A percentile compares a stretch with the other conserved stretches of the same genome.
Evolutionary conservation across 1,139 yeast species (phyloP).

Genomic region (Scheffersomyces cryptocercus): DNA sequence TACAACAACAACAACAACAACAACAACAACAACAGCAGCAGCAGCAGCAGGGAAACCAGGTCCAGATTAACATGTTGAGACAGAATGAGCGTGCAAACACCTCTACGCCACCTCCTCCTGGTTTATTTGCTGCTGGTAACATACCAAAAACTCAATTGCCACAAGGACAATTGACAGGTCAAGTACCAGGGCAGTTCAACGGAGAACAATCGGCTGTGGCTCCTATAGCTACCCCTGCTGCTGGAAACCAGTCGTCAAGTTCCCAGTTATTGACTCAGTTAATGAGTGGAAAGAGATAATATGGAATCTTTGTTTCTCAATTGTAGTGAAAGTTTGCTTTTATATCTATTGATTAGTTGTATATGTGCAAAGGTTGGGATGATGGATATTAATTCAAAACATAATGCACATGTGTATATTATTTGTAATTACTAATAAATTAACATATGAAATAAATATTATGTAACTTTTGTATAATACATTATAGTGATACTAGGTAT

Average conservation of each 20-base stretch:
- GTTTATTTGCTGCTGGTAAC: conserved; percentile 31
- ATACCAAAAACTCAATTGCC: conserved; percentile 12
- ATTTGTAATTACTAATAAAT: too few species aligned
- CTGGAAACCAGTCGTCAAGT: conserved; percentile 40
- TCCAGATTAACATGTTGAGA: conserved; percentile 32
- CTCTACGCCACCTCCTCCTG: conserved; percentile 49
- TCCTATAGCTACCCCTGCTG: conserved; percentile 13
- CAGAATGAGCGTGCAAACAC: conserved; percentile 35
- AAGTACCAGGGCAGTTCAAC: conserved; percentile 9
- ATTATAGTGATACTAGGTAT: too few species aligned
- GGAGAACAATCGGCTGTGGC: conserved; percentile 6
- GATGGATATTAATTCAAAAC: neutral
- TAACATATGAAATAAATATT: too few species aligned
- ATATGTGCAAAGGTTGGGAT: neutral
- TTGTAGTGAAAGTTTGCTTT: neutral
- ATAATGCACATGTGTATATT: too few species aligned
- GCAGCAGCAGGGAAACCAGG: conserved; percentile 13
- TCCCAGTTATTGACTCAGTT: conserved; percentile 70
- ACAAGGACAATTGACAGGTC: conserved; percentile 13
- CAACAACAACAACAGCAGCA: conserved; percentile 15
- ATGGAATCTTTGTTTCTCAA: neutral
- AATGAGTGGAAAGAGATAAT: conserved; percentile 62
- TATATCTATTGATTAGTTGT: neutral
- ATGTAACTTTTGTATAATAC: too few species aligned
- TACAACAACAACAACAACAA: conserved; percentile 13